Evolutionary conservation across 2,329 filamentous ascomycete genomes (phyloP).

Genomic region (Fusarium penzigii): DNA sequence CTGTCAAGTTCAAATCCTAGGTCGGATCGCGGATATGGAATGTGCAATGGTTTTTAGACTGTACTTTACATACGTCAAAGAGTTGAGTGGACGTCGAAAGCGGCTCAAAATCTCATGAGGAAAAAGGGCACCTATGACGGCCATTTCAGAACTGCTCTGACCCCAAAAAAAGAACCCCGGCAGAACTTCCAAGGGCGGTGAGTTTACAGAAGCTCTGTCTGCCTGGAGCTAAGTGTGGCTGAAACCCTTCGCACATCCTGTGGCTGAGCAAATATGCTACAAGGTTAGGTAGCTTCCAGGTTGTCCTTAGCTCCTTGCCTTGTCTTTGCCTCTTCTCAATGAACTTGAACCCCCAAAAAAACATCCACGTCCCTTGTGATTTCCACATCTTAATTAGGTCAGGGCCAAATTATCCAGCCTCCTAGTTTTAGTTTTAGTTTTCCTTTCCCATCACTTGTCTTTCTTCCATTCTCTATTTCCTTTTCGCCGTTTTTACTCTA

Average conservation of each 20-base stretch:
- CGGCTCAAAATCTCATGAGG: slow-evolving; percentile 20
- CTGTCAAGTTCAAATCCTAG: too few species aligned
- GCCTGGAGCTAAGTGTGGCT: slow-evolving; percentile 5
- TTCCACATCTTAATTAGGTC: neutral
- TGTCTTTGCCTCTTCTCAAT: too few species aligned
- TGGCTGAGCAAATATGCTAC: too few species aligned
- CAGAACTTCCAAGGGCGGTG: slow-evolving; percentile 20
- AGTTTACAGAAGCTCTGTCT: slow-evolving; percentile 3
- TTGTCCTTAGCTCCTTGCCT: too few species aligned
- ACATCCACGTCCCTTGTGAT: neutral
- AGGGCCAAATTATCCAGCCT: neutral
- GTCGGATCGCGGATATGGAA: too few species aligned
- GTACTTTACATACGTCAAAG: too few species aligned
- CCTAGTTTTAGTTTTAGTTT: neutral
- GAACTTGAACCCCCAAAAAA: too few species aligned
- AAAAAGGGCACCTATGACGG: slow-evolving; percentile 18
- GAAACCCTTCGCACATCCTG: neutral
- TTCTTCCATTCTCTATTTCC: neutral
- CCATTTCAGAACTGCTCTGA: neutral
- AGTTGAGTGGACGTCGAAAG: slow-evolving; percentile 3
- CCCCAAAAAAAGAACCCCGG: neutral
- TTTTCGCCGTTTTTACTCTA: too few species aligned
- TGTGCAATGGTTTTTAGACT: too few species aligned
- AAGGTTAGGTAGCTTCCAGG: too few species aligned
- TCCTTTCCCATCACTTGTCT: neutral